Evolutionary conservation across 1,284 basidiomycete species (phyloP).

Genomic region (Veloboletus limbatus): DNA sequence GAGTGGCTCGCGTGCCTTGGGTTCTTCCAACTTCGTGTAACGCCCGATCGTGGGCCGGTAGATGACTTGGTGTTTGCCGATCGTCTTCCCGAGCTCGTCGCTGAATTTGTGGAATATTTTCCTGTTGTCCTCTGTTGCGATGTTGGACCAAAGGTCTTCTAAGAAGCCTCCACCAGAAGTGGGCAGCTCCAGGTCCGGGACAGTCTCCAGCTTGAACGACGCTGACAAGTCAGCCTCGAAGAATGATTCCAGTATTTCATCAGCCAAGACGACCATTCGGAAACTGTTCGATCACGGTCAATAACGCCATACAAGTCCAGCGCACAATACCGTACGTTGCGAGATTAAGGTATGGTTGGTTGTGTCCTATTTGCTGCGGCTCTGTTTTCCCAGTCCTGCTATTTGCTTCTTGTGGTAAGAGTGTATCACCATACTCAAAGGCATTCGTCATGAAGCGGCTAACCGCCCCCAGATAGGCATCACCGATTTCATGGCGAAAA

Average conservation of each 20-base stretch:
- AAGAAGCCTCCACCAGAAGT: slow-evolving; percentile 62
- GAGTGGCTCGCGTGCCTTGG: slow-evolving; percentile 84
- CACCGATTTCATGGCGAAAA: slow-evolving; percentile 96
- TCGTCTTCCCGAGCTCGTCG: slow-evolving; percentile 89
- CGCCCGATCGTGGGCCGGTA: slow-evolving; percentile 85
- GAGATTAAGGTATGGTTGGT: slow-evolving; percentile 85
- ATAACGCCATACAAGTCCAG: slow-evolving; percentile 2
- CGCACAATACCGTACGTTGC: slow-evolving; percentile 56
- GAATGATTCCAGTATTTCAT: slow-evolving; percentile 92
- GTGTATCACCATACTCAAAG: slow-evolving; percentile 92
- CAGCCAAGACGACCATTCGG: slow-evolving; percentile 95
- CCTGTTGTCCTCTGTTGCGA: slow-evolving; percentile 86
- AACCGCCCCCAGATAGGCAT: slow-evolving; percentile 93
- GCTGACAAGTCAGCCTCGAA: slow-evolving; percentile 87
- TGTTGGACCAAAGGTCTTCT: slow-evolving; percentile 83
- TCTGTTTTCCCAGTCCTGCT: slow-evolving; percentile 42
- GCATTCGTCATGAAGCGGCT: slow-evolving; percentile 96
- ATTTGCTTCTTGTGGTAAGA: slow-evolving; percentile 52
- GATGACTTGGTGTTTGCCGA: slow-evolving; percentile 85
- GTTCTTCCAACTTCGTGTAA: slow-evolving; percentile 78
- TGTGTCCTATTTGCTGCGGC: slow-evolving; percentile 54
- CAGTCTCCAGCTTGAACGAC: slow-evolving; percentile 80
- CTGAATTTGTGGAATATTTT: slow-evolving; percentile 84
- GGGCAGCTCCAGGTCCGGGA: slow-evolving; percentile 64
- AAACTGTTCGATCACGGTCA: slow-evolving; percentile 54